These are phyloP conservation scores for Cunninghamia lanceolata DNA, from an alignment of 75 land plant genomes.

Conservation along the genomic window DNA sequence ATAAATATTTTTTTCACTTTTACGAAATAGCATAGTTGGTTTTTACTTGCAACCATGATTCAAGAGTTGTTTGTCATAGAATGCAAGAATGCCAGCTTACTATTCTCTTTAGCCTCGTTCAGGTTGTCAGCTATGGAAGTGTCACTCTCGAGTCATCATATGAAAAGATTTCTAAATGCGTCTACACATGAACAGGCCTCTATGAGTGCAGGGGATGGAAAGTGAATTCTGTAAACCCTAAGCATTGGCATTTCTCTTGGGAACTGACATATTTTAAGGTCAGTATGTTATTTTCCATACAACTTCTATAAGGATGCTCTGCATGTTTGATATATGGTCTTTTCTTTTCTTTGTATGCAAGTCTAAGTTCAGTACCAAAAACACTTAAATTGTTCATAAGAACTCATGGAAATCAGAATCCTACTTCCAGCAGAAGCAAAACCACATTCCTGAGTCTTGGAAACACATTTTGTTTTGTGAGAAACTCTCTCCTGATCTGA, in stretches of 20 bases:
- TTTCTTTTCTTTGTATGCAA: not conserved
- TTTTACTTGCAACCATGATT: not conserved
- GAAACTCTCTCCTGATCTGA: not conserved
- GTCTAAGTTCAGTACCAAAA: not conserved
- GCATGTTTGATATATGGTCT: not conserved
- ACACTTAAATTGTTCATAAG: not conserved
- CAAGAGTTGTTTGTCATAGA: not conserved
- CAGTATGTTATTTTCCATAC: not conserved
- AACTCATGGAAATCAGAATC: not conserved
- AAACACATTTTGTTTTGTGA: not conserved
- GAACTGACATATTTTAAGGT: conserved; percentile 82
- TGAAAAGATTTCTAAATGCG: conserved; percentile 71
- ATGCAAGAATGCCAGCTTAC: not conserved
- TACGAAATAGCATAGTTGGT: not conserved
- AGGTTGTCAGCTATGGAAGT: conserved; percentile 96
- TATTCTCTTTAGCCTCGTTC: not conserved
- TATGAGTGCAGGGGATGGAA: conserved; percentile 75
- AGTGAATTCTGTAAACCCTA: conserved; percentile 70
- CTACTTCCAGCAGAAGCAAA: not conserved
- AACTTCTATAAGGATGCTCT: not conserved
- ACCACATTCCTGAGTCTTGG: not conserved
- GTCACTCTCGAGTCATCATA: conserved; percentile 87
- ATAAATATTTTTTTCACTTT: not conserved
- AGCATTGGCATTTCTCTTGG: conserved; percentile 81
- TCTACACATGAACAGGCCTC: conserved; percentile 81